These are phyloP conservation scores for Phytophthora fragariaefolia DNA, from an alignment of 352 stramenopile genomes.

Conservation along the genomic window DNA sequence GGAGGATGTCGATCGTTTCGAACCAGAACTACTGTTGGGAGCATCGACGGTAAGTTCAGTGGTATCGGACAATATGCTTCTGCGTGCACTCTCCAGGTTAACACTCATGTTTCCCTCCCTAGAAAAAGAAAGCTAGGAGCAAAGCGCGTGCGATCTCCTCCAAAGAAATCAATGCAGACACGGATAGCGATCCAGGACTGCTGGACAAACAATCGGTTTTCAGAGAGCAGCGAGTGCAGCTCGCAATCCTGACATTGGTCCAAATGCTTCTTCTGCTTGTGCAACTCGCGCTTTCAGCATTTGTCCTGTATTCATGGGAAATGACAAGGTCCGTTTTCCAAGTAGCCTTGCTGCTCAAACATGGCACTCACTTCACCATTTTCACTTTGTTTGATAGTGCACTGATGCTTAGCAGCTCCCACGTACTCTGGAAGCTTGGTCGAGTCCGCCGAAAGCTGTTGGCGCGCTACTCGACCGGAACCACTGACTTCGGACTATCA, in stretches of 20 bases:
- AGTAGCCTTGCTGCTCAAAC: not conserved
- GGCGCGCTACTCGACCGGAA: conserved; percentile 4
- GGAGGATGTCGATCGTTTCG: conserved; percentile 30
- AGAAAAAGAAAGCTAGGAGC: conserved; percentile 39
- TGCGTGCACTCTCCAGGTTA: not conserved
- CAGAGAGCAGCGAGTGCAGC: conserved; percentile 30
- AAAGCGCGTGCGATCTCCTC: conserved; percentile 12
- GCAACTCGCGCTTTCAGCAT: conserved; percentile 32
- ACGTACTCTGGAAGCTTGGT: conserved; percentile 52
- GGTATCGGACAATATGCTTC: not conserved
- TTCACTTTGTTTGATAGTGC: conserved; percentile 22
- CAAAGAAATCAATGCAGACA: not conserved
- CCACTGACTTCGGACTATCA: not conserved
- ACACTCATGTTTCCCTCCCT: not conserved
- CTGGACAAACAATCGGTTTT: conserved; percentile 12
- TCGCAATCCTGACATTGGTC: conserved; percentile 36
- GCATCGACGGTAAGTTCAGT: conserved; percentile 25
- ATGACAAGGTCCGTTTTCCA: conserved; percentile 39
- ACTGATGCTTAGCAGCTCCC: conserved; percentile 53
- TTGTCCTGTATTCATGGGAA: conserved; percentile 48
- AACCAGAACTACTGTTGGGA: conserved; percentile 26
- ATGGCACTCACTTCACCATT: not conserved
- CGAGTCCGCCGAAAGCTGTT: conserved; percentile 39
- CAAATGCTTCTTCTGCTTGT: conserved; percentile 43
- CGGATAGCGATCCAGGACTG: not conserved